These are phyloP conservation scores for Ustilago loliicola DNA, from an alignment of 1,284 basidiomycete genomes.

Conservation along the genomic window DNA sequence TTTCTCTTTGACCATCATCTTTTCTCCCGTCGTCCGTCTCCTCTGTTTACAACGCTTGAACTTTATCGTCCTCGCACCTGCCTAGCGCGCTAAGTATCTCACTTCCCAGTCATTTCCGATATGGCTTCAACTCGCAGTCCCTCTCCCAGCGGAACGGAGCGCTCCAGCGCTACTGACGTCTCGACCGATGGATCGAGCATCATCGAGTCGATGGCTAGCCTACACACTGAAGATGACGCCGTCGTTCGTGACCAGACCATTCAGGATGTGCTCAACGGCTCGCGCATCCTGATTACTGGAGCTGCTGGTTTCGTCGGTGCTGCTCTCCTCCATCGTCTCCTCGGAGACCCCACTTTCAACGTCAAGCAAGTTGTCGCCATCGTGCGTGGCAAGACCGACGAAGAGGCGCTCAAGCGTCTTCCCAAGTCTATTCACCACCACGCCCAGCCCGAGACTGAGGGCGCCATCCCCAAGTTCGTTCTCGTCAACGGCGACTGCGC, in stretches of 20 bases:
- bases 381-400: constrained; percentile 42
- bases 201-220: constrained; percentile 26
- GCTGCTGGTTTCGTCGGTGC: constrained; percentile 55
- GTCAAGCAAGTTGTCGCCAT: constrained; percentile 52
- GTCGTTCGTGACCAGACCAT: constrained; percentile 29
- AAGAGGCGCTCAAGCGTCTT: constrained; percentile 46
- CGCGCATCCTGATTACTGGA: constrained; percentile 49
- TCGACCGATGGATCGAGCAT: constrained; percentile 40
- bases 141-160: constrained; percentile 37
- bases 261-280: constrained; percentile 36
- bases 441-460: constrained; percentile 28
- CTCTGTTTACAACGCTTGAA: neutral
- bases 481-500: constrained; percentile 51
- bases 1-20: constrained; percentile 23
- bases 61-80: neutral
- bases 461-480: constrained; percentile 38
- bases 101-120: neutral
- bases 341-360: constrained; percentile 33
- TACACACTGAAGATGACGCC: constrained; percentile 29
- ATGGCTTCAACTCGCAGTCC: constrained; percentile 45
- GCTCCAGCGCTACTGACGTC: constrained; percentile 37
- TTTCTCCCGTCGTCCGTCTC: neutral
- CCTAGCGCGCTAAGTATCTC: neutral
- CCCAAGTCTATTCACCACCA: constrained; percentile 44
- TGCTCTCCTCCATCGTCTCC: constrained; percentile 43